Percentiles rank a stretch among this genome's conserved stretches.
Conservation (phyloP, 345 rosid species). For the Acer negundo region DNA sequence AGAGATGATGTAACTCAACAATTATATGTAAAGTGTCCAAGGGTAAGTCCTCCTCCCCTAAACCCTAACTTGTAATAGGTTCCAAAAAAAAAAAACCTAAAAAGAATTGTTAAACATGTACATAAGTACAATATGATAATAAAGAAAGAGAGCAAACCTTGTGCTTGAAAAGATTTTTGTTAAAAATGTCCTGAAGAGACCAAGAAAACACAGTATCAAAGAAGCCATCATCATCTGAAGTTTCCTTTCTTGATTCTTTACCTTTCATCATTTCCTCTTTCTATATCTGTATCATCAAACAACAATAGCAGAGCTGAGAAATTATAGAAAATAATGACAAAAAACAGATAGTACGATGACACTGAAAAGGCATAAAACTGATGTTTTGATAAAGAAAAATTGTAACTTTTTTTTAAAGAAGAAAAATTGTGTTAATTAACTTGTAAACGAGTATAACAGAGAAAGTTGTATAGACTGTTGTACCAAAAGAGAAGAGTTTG, state of each 20-base stretch:
- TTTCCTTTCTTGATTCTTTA: neutral
- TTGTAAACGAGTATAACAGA: neutral
- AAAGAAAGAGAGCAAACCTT: conserved; percentile 24
- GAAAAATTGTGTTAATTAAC: neutral
- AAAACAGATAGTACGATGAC: too few relatives aligned
- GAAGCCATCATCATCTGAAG: conserved; percentile 5
- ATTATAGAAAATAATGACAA: neutral
- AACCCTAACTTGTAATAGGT: too few relatives aligned
- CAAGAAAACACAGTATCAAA: conserved; percentile 34
- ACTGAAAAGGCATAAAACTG: neutral
- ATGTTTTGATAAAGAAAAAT: neutral
- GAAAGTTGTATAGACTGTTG: neutral
- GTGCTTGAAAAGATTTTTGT: conserved; percentile 33
- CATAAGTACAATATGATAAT: neutral
- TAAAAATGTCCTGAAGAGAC: conserved; percentile 39
- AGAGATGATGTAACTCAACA: too few relatives aligned
- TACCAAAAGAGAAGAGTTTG: too few relatives aligned
- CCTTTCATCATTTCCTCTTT: neutral
- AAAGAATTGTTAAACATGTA: too few relatives aligned
- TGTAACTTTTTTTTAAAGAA: too few relatives aligned
- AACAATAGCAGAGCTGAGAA: neutral
- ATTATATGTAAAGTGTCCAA: too few relatives aligned
- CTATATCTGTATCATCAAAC: neutral
- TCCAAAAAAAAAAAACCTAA: too few relatives aligned
- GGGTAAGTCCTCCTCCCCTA: too few relatives aligned